A percentile compares a stretch with the other conserved stretches of the same genome.
Conservation (phyloP, 306 rosid genomes). For the Citrullus colocynthis region DNA sequence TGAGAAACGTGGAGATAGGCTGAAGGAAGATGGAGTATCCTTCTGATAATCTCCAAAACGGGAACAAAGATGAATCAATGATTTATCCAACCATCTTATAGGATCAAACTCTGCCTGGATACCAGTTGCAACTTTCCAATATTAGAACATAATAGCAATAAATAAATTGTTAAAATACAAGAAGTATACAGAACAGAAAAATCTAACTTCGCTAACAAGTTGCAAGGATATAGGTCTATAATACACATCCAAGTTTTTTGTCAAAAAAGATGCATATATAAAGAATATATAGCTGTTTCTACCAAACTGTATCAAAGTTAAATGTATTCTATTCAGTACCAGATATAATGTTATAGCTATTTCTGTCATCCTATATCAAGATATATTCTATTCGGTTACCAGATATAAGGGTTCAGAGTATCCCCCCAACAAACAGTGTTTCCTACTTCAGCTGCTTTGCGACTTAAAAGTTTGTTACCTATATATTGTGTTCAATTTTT, state of each 20-base stretch:
- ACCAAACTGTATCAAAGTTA: neutral
- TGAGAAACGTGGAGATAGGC: conserved; percentile 91
- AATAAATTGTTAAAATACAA: neutral
- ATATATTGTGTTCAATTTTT: neutral
- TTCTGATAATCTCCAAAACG: conserved; percentile 92
- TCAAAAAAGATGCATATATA: neutral
- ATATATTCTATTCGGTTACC: neutral
- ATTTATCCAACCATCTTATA: conserved; percentile 94
- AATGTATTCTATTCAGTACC: neutral
- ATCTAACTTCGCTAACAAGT: neutral
- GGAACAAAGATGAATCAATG: conserved; percentile 79
- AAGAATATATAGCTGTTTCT: neutral
- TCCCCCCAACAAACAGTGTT: neutral
- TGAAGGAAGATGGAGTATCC: conserved; percentile 74
- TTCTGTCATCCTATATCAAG: neutral
- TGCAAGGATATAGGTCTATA: neutral
- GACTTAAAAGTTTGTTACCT: neutral
- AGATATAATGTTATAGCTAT: neutral
- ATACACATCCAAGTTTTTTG: no score
- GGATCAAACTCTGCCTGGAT: conserved; percentile 97
- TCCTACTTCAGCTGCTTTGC: neutral
- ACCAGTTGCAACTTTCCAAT: conserved; percentile 16
- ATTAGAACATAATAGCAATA: neutral
- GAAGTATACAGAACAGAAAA: neutral
- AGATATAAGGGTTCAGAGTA: neutral